These are phyloP conservation scores for Fusarium pininemorale DNA, from an alignment of 2,329 filamentous ascomycete genomes.

Conservation along the genomic window DNA sequence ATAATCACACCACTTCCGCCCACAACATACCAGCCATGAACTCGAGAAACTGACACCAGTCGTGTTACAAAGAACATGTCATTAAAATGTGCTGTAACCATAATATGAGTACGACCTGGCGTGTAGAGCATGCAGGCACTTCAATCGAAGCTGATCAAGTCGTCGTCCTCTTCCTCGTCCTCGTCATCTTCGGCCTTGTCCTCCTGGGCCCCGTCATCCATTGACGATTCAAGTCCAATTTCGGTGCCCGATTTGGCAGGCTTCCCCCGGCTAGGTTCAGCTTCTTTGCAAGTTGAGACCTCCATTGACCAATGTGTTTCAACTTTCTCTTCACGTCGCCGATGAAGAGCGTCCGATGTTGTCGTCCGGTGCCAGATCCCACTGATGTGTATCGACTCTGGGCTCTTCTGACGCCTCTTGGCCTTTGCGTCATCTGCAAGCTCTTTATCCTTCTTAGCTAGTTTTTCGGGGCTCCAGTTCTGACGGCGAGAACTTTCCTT, in stretches of 20 bases:
- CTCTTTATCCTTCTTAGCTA: slow-evolving; percentile 14
- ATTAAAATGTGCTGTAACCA: not conserved
- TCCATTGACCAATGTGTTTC: not conserved
- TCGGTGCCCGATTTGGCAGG: not conserved
- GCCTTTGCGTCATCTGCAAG: not conserved
- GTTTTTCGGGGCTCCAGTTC: slow-evolving; percentile 32
- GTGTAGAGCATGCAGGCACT: not conserved
- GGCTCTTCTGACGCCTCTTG: not conserved
- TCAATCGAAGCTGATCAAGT: not conserved
- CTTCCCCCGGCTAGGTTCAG: too few species aligned
- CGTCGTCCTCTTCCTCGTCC: not conserved
- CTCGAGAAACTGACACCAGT: not conserved
- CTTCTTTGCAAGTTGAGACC: not conserved
- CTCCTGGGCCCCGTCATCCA: not conserved
- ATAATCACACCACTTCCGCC: not conserved
- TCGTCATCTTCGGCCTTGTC: not conserved
- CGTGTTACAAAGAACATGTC: not conserved
- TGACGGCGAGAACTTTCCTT: not conserved
- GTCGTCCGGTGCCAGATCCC: slow-evolving; percentile 1
- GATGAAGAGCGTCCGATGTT: not conserved
- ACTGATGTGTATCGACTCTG: not conserved
- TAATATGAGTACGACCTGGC: not conserved
- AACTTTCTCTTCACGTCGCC: not conserved
- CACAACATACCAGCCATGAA: not conserved
- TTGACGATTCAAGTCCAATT: not conserved